Conservation (phyloP, 1,139 yeast genomes). For the Tardiomyces blankii region DNA sequence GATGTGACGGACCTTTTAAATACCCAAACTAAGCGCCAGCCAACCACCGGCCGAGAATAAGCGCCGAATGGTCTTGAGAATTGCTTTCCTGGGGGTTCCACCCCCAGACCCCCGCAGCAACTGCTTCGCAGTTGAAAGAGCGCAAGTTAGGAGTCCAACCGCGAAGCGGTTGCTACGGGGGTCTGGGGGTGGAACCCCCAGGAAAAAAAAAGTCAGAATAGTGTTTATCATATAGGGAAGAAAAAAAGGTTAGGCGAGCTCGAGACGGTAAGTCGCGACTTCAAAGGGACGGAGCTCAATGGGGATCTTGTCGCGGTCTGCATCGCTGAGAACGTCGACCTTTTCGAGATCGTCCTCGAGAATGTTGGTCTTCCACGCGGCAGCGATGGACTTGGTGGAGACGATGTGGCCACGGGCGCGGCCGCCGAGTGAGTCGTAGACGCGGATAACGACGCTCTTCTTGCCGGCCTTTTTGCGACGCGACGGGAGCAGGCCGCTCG, state of each 20-base stretch:
- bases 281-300: conserved; percentile 61
- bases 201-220: no score
- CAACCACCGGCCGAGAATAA: no score
- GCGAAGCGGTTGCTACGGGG: no score
- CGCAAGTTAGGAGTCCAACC: no score
- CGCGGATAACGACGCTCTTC: conserved; percentile 45
- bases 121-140: no score
- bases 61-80: no score
- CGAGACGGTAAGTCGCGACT: conserved; percentile 41
- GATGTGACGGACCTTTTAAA: no score
- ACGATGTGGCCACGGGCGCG: conserved; percentile 40
- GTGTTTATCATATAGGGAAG: no score
- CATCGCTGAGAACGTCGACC: conserved; percentile 22
- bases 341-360: conserved; percentile 54
- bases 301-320: conserved; percentile 27
- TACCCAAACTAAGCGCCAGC: no score
- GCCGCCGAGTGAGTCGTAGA: conserved; percentile 86
- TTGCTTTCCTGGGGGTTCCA: no score
- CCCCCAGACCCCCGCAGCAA: no score
- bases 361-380: conserved; percentile 55
- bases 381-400: conserved; percentile 26
- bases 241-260: conserved; percentile 6
- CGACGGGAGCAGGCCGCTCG: conserved; percentile 30
- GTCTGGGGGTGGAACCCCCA: no score
- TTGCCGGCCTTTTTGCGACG: conserved; percentile 35